Evolutionary conservation across 2,329 filamentous ascomycete genomes (phyloP).

Genomic region (Dactylellina parvicollis): DNA sequence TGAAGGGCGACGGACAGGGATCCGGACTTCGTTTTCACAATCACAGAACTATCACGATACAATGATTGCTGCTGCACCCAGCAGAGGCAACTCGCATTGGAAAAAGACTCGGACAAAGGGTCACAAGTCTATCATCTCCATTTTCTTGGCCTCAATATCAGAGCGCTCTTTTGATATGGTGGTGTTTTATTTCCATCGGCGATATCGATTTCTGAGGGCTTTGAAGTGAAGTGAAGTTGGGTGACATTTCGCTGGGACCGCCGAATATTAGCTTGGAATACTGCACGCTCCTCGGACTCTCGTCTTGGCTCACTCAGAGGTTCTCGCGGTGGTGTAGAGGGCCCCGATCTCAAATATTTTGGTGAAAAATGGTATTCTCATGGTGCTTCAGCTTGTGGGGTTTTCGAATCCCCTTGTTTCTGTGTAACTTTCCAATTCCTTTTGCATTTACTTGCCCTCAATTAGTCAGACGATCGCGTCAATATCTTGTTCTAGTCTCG

Average conservation of each 20-base stretch:
- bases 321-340: too few relatives aligned
- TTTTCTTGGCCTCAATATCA: conserved; percentile 21
- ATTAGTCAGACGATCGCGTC: too few relatives aligned
- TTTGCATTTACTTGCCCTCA: too few relatives aligned
- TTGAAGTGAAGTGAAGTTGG: too few relatives aligned
- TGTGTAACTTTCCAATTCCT: too few relatives aligned
- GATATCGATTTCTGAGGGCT: neutral
- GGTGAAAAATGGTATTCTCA: too few relatives aligned
- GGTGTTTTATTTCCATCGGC: neutral
- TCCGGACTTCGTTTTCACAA: neutral
- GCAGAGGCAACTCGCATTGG: neutral
- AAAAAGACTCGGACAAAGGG: neutral
- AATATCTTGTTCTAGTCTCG: neutral
- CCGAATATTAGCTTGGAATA: neutral
- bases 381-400: too few relatives aligned
- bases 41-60: conserved; percentile 49
- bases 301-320: too few relatives aligned
- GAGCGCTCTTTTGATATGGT: neutral
- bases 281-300: conserved; percentile 4
- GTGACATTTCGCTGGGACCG: too few relatives aligned
- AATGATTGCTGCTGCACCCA: neutral
- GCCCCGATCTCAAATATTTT: too few relatives aligned
- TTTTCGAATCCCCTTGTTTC: too few relatives aligned
- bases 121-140: conserved; percentile 7
- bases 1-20: conserved; percentile 26